Conservation (phyloP, 1,139 yeast species). For the Lodderomyces jiufengensis region DNA sequence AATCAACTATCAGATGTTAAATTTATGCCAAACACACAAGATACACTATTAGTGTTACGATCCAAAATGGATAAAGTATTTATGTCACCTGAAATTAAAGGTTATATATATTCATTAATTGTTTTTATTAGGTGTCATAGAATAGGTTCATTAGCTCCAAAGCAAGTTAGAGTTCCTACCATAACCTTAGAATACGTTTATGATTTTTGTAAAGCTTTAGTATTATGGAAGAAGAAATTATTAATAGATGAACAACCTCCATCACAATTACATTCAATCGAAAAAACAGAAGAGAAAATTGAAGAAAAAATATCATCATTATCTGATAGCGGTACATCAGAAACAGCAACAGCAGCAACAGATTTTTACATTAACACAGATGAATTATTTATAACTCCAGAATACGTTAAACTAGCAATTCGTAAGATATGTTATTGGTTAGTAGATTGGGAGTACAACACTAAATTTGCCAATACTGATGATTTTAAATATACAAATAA, state of each 20-base stretch:
- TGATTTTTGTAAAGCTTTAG: conserved; percentile 27
- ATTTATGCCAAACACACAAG: conserved; percentile 4
- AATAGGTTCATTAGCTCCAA: conserved; percentile 37
- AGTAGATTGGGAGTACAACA: conserved; percentile 40
- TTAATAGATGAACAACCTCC: not conserved
- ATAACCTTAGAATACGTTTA: conserved; percentile 27
- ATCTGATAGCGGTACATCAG: not conserved
- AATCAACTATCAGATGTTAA: not conserved
- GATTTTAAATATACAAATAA: not conserved
- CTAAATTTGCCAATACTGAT: conserved; percentile 12
- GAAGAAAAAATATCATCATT: conserved; percentile 2
- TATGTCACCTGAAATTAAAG: conserved; percentile 35
- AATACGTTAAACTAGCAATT: conserved; percentile 36
- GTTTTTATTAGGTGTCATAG: conserved; percentile 41
- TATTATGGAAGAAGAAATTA: conserved; percentile 21
- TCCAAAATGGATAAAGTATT: conserved; percentile 18
- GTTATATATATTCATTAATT: conserved; percentile 38
- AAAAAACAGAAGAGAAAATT: conserved; percentile 8
- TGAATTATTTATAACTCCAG: conserved; percentile 35
- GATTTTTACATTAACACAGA: conserved; percentile 2
- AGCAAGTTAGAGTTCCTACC: conserved; percentile 34
- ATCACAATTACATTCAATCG: not conserved
- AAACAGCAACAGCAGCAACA: not conserved
- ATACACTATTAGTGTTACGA: conserved; percentile 11
- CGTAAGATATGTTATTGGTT: conserved; percentile 47